Percentiles rank a stretch among this genome's conserved stretches.
Conservation (phyloP, 352 stramenopile species). For the Globisporangium cylindrosporum region DNA sequence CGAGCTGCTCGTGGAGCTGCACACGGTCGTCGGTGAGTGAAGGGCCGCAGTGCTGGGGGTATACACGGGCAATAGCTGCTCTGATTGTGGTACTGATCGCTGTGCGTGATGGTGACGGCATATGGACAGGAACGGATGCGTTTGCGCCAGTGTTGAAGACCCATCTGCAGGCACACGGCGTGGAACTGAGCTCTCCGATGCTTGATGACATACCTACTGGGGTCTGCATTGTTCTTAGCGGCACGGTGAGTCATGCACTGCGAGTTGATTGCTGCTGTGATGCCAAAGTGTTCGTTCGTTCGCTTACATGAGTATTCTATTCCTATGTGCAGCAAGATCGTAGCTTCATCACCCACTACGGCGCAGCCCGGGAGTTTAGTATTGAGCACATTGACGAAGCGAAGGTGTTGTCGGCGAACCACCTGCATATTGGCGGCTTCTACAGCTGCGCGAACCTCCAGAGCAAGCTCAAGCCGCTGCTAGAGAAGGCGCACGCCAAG, state of each 20-base stretch:
- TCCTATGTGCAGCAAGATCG: conserved; percentile 50
- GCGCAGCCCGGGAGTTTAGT: conserved; percentile 55
- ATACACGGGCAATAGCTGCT: neutral
- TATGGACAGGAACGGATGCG: conserved; percentile 35
- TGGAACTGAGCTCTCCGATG: conserved; percentile 44
- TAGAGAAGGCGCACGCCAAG: conserved; percentile 50
- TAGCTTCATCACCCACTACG: conserved; percentile 84
- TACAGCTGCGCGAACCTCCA: conserved; percentile 73
- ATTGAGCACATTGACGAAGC: conserved; percentile 69
- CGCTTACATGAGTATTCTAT: neutral
- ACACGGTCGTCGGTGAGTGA: conserved; percentile 52
- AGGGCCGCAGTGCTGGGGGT: neutral
- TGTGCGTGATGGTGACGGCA: neutral
- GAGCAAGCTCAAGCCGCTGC: conserved; percentile 49
- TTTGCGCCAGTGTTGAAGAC: conserved; percentile 44
- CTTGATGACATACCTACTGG: conserved; percentile 48
- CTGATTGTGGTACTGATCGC: neutral
- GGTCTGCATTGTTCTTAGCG: conserved; percentile 79
- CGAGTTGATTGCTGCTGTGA: neutral
- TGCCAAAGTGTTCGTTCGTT: neutral
- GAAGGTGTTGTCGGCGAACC: conserved; percentile 48
- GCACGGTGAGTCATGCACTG: conserved; percentile 30
- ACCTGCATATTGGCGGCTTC: conserved; percentile 81
- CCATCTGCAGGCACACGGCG: conserved; percentile 34
- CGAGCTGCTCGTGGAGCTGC: conserved; percentile 42